phyloP scores from a whole-genome alignment of 495 filamentous ascomycete genomes.

The Talaromyces nanjingensis region DNA sequence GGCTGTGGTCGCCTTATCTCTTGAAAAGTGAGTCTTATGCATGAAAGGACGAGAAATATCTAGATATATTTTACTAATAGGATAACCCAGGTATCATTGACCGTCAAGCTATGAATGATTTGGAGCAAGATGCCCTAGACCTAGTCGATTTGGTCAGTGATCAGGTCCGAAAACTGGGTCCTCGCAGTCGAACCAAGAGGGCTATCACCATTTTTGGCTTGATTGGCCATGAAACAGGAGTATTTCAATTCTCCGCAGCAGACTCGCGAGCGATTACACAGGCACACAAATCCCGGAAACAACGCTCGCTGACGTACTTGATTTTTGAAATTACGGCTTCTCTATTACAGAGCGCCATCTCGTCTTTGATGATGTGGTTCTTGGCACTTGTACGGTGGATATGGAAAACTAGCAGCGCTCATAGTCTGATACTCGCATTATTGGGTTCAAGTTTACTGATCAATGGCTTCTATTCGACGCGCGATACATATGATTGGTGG shows the following conservation, averaged over 20 bases:
- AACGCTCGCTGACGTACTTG: slow-evolving; percentile 60
- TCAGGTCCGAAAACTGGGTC: slow-evolving; percentile 72
- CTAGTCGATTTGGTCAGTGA: slow-evolving; percentile 79
- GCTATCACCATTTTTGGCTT: slow-evolving; percentile 86
- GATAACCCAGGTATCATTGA: slow-evolving; percentile 55
- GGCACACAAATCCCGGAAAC: slow-evolving; percentile 52
- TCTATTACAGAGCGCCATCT: slow-evolving; percentile 61
- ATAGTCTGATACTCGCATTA: slow-evolving; percentile 64
- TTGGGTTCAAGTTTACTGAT: slow-evolving; percentile 58
- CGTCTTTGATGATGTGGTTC: slow-evolving; percentile 67
- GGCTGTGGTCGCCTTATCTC: slow-evolving; percentile 61
- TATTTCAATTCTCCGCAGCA: slow-evolving; percentile 52
- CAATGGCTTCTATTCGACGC: slow-evolving; percentile 66
- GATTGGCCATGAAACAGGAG: slow-evolving; percentile 65
- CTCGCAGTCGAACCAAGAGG: slow-evolving; percentile 79
- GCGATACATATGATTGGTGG: slow-evolving; percentile 71
- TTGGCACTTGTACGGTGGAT: slow-evolving; percentile 54
- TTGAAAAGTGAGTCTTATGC: slow-evolving; percentile 44
- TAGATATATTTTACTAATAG: slow-evolving; percentile 5
- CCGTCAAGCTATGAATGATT: slow-evolving; percentile 69
- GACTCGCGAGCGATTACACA: slow-evolving; percentile 31
- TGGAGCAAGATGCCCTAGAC: slow-evolving; percentile 77
- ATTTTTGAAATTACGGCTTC: slow-evolving; percentile 61
- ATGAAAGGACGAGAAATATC: neutral
- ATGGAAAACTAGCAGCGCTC: slow-evolving; percentile 64